These are phyloP conservation scores for Pseudomassariella vexata DNA, from an alignment of 2,329 filamentous ascomycete genomes.

Conservation along the genomic window DNA sequence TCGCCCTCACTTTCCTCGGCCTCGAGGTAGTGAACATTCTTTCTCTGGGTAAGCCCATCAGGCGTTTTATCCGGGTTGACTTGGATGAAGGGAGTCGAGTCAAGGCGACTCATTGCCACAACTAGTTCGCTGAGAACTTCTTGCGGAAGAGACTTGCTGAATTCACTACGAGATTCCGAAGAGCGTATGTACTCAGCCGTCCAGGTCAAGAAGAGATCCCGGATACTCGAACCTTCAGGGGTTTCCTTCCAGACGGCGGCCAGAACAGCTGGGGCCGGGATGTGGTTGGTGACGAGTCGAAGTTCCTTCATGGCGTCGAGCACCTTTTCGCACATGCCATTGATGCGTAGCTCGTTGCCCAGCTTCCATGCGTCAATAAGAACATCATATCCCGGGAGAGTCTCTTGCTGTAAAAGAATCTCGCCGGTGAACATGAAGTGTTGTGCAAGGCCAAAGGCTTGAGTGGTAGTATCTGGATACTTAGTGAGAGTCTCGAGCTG, in stretches of 20 bases:
- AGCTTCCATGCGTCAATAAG: conserved; percentile 53
- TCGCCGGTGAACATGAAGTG: conserved; percentile 47
- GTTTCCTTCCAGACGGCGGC: conserved; percentile 59
- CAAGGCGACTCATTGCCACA: conserved; percentile 53
- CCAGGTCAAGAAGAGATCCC: conserved; percentile 54
- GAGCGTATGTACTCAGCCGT: conserved; percentile 58
- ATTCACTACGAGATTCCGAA: conserved; percentile 49
- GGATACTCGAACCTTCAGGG: conserved; percentile 53
- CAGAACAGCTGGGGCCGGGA: conserved; percentile 53
- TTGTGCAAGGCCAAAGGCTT: conserved; percentile 51
- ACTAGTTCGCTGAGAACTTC: conserved; percentile 59
- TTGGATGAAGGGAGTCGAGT: conserved; percentile 29
- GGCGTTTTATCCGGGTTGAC: conserved; percentile 16
- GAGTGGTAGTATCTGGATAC: conserved; percentile 39
- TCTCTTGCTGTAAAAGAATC: conserved; percentile 35
- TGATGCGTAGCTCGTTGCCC: conserved; percentile 43
- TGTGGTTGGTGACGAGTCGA: conserved; percentile 44
- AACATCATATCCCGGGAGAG: conserved; percentile 45
- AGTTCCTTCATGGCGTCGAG: conserved; percentile 54
- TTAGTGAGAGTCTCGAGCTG: conserved; percentile 44
- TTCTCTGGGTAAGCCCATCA: conserved; percentile 22
- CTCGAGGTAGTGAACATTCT: conserved; percentile 45
- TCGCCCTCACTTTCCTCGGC: conserved; percentile 35
- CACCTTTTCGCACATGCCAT: conserved; percentile 49
- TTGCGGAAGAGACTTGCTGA: conserved; percentile 55